Evolutionary conservation across 2,329 filamentous ascomycete genomes (phyloP).

Genomic region (Cladosporium austrohemisphaericum): DNA sequence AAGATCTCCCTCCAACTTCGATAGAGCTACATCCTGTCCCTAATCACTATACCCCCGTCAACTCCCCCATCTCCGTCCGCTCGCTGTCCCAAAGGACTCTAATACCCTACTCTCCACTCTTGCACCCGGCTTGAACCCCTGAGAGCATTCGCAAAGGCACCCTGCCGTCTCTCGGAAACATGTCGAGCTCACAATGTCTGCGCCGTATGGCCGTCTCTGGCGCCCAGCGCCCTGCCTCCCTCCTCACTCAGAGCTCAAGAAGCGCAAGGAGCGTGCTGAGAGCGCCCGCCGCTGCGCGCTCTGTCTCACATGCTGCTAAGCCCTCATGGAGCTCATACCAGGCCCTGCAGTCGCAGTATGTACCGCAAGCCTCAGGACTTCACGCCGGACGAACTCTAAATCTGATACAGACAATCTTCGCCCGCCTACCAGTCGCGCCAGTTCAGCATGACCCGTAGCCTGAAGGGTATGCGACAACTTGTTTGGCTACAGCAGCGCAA

Average conservation of each 20-base stretch:
- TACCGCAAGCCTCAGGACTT: not conserved
- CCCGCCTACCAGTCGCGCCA: conserved; percentile 28
- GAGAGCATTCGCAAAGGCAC: conserved; percentile 19
- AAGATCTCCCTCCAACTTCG: conserved; percentile 5
- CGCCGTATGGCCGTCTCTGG: conserved; percentile 32
- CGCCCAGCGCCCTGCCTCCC: conserved; percentile 23
- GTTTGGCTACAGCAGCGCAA: not conserved
- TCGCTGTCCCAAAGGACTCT: conserved; percentile 1
- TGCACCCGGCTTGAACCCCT: not conserved
- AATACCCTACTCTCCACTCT: conserved; percentile 24
- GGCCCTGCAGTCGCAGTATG: conserved; percentile 16
- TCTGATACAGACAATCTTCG: conserved; percentile 26
- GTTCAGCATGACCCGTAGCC: conserved; percentile 32
- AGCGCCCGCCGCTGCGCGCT: conserved; percentile 22
- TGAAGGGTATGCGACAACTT: conserved; percentile 29
- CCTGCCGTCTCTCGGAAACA: conserved; percentile 28
- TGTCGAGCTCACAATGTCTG: conserved; percentile 38
- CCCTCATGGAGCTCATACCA: conserved; percentile 19
- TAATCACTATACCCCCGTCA: conserved; percentile 14
- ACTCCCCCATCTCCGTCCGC: conserved; percentile 5
- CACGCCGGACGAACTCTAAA: conserved; percentile 19
- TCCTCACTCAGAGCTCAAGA: conserved; percentile 27
- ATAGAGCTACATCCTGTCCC: conserved; percentile 7
- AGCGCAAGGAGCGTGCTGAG: conserved; percentile 25
- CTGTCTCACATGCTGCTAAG: conserved; percentile 21